phyloP scores from a whole-genome alignment of 441 rosid genomes.

The Populus trichocarpa region DNA sequence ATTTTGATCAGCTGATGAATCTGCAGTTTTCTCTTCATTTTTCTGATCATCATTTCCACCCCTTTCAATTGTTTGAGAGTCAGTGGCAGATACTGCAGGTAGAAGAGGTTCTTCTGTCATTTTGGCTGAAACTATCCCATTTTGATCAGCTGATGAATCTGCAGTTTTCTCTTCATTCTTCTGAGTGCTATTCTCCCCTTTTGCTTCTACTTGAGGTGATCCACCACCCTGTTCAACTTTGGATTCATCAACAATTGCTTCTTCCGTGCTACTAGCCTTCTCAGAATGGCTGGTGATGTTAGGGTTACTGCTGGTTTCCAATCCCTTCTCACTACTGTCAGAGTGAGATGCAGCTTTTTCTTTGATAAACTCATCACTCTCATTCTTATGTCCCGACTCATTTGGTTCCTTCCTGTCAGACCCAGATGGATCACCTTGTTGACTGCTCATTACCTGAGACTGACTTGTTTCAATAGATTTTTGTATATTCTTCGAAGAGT shows the following conservation, averaged over 20 bases:
- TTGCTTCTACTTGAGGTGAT: conserved; percentile 35
- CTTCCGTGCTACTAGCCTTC: conserved; percentile 34
- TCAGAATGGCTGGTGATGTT: conserved; percentile 31
- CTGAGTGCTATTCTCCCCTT: conserved; percentile 33
- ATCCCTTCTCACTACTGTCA: conserved; percentile 40
- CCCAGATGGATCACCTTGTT: conserved; percentile 39
- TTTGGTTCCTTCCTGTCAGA: conserved; percentile 31
- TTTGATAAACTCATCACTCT: conserved; percentile 30
- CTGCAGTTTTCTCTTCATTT: conserved; percentile 43
- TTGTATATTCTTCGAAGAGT: conserved; percentile 35
- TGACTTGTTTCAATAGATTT: conserved; percentile 35
- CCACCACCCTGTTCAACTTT: conserved; percentile 42
- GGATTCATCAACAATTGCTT: conserved; percentile 30
- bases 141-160: conserved; percentile 48
- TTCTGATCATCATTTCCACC: conserved; percentile 41
- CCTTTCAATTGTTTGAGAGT: conserved; percentile 46
- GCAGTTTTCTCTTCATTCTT: conserved; percentile 42
- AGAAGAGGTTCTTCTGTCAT: conserved; percentile 39
- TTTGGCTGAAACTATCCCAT: conserved; percentile 35
- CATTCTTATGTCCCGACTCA: conserved; percentile 41
- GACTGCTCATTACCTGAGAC: conserved; percentile 29
- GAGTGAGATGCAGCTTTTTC: conserved; percentile 37
- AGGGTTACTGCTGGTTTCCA: conserved; percentile 30
- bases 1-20: conserved; percentile 47
- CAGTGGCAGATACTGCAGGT: conserved; percentile 41